Conservation (phyloP, 345 rosid species). For the Ricinus communis region DNA sequence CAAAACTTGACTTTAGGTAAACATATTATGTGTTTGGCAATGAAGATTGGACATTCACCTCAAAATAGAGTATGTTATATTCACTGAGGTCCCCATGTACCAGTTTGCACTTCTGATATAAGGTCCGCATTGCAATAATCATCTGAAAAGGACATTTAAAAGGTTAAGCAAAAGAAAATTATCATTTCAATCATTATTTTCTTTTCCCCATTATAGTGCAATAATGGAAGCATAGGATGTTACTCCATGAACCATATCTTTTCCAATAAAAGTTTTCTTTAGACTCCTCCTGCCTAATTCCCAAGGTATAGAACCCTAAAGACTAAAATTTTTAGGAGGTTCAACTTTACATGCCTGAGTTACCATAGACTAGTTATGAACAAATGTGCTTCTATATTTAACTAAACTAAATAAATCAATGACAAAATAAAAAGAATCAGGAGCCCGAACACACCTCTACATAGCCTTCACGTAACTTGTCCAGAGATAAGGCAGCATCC, state of each 20-base stretch:
- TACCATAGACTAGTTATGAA: background rate
- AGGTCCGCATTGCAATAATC: constrained; percentile 70
- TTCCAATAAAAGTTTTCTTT: too few relatives aligned
- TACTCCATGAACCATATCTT: background rate
- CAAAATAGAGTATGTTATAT: constrained; percentile 86
- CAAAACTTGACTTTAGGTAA: background rate
- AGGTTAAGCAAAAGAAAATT: background rate
- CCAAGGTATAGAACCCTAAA: background rate
- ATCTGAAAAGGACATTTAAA: constrained; percentile 44
- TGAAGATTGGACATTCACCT: constrained; percentile 53
- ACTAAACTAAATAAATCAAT: background rate
- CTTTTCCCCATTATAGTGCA: background rate
- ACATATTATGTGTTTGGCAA: constrained; percentile 1
- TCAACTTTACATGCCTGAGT: background rate
- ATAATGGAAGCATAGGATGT: background rate
- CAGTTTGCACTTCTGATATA: constrained; percentile 92
- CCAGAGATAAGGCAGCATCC: constrained; percentile 87
- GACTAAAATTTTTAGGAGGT: background rate
- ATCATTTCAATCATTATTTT: background rate
- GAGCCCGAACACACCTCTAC: constrained; percentile 57
- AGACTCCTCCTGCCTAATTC: constrained; percentile 3
- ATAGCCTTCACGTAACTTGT: constrained; percentile 85
- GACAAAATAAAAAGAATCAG: background rate
- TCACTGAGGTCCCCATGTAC: constrained; percentile 99
- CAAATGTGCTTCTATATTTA: background rate